phyloP scores from a whole-genome alignment of 129 eudicot species.

The Tanacetum coccineum region DNA sequence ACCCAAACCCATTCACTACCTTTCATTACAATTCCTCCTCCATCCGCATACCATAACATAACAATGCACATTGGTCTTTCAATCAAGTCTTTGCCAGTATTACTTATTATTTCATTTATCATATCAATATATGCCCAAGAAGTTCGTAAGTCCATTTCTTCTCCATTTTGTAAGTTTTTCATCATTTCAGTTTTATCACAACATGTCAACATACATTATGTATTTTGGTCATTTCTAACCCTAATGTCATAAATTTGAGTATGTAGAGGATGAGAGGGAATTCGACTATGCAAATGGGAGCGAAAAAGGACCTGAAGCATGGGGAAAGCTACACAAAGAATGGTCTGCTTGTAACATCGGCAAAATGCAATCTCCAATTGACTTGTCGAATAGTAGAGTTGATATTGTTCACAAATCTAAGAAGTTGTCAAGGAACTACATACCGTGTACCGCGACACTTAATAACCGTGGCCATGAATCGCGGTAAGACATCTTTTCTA shows the following conservation, averaged over 20 bases:
- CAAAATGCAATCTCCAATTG: slow-evolving; percentile 53
- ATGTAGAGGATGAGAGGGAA: slow-evolving; percentile 55
- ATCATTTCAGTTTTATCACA: background rate
- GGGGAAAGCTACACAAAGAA: slow-evolving; percentile 60
- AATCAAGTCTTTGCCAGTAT: slow-evolving; percentile 9
- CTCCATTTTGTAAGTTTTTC: too few relatives aligned
- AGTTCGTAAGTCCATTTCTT: slow-evolving; percentile 45
- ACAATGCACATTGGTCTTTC: slow-evolving; percentile 22
- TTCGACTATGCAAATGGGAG: slow-evolving; percentile 34
- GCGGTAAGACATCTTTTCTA: slow-evolving; percentile 26
- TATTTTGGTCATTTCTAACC: background rate
- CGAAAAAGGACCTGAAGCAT: slow-evolving; percentile 42
- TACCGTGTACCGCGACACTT: slow-evolving; percentile 33
- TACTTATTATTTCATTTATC: slow-evolving; percentile 25
- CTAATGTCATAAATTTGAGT: background rate
- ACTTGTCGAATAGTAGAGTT: slow-evolving; percentile 34
- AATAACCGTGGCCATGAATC: slow-evolving; percentile 58
- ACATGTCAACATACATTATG: too few relatives aligned
- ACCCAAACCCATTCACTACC: too few relatives aligned
- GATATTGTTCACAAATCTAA: slow-evolving; percentile 24
- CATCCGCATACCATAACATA: slow-evolving; percentile 1
- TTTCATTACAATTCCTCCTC: background rate
- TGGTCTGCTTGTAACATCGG: slow-evolving; percentile 60
- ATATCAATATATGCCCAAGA: slow-evolving; percentile 44
- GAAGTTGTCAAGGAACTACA: slow-evolving; percentile 32